Conservation (phyloP, 352 stramenopile genomes). For the Phytophthora tubulina region DNA sequence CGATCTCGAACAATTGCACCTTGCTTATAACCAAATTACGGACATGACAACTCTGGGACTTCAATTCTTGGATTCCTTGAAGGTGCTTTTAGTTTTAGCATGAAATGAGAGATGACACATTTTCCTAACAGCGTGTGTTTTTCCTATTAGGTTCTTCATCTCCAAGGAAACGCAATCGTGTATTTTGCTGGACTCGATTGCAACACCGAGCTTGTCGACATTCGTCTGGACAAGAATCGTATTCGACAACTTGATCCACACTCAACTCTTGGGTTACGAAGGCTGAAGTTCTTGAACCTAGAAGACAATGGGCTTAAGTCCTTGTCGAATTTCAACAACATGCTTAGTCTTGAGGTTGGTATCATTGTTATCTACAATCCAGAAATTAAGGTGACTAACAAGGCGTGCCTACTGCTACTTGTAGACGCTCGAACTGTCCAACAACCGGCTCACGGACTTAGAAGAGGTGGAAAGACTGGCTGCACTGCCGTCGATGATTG, state of each 20-base stretch:
- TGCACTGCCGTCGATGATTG: conserved; percentile 62
- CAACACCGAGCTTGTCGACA: conserved; percentile 72
- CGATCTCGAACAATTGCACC: conserved; percentile 73
- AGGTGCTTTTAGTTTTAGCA: conserved; percentile 46
- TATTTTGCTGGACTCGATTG: conserved; percentile 69
- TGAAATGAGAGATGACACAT: background rate
- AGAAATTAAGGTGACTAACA: conserved; percentile 1
- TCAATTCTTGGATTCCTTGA: conserved; percentile 70
- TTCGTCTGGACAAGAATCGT: conserved; percentile 85
- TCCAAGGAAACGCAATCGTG: conserved; percentile 86
- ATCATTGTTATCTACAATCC: background rate
- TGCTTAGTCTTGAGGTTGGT: conserved; percentile 75
- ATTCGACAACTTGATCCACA: conserved; percentile 81
- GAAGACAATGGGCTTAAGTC: conserved; percentile 86
- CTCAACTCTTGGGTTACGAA: conserved; percentile 54
- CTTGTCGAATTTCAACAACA: conserved; percentile 71
- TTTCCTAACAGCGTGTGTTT: conserved; percentile 1
- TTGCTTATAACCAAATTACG: conserved; percentile 85
- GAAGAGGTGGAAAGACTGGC: conserved; percentile 82
- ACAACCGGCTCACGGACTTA: conserved; percentile 82
- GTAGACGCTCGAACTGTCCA: conserved; percentile 77
- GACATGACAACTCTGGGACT: conserved; percentile 79
- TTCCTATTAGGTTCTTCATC: conserved; percentile 61
- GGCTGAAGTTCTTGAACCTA: conserved; percentile 70
- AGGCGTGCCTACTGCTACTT: conserved; percentile 1